Conservation (phyloP, 352 stramenopile species). For the Globisporangium acanthophoron region DNA sequence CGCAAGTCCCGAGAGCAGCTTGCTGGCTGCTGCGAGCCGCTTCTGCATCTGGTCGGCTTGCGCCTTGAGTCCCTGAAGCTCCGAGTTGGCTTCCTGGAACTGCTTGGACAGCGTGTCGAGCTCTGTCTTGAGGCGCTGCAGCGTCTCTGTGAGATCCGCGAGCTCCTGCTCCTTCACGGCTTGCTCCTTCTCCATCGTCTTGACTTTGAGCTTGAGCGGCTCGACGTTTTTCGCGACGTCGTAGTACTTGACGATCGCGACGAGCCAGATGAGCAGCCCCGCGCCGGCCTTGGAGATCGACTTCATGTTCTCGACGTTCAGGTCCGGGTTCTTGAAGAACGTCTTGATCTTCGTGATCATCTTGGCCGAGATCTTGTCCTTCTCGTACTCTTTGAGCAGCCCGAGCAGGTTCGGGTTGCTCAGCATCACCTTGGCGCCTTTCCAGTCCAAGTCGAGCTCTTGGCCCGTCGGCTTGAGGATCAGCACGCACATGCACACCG, state of each 20-base stretch:
- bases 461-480: conserved; percentile 91
- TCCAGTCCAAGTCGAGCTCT: conserved; percentile 90
- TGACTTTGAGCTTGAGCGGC: conserved; percentile 88
- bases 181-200: conserved; percentile 92
- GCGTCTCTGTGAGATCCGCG: conserved; percentile 76
- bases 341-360: conserved; percentile 95
- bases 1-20: conserved; percentile 89
- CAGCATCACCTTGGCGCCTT: conserved; percentile 94
- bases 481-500: conserved; percentile 90
- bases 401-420: conserved; percentile 89
- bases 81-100: conserved; percentile 89
- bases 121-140: conserved; percentile 80
- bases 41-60: conserved; percentile 96
- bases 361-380: conserved; percentile 94
- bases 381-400: conserved; percentile 93
- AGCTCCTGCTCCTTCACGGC: conserved; percentile 87
- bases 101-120: conserved; percentile 89
- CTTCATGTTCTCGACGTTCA: conserved; percentile 95
- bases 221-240: conserved; percentile 95
- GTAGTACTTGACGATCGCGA: conserved; percentile 95
- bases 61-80: conserved; percentile 89
- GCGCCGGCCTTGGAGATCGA: conserved; percentile 90
- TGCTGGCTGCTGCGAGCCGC: conserved; percentile 87
- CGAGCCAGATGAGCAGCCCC: conserved; percentile 91
- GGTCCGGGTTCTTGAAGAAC: conserved; percentile 90